Percentiles rank a stretch among this genome's conserved stretches.
Evolutionary conservation across 2,329 filamentous ascomycete species (phyloP).

Genomic region (Alternaria sp.): DNA sequence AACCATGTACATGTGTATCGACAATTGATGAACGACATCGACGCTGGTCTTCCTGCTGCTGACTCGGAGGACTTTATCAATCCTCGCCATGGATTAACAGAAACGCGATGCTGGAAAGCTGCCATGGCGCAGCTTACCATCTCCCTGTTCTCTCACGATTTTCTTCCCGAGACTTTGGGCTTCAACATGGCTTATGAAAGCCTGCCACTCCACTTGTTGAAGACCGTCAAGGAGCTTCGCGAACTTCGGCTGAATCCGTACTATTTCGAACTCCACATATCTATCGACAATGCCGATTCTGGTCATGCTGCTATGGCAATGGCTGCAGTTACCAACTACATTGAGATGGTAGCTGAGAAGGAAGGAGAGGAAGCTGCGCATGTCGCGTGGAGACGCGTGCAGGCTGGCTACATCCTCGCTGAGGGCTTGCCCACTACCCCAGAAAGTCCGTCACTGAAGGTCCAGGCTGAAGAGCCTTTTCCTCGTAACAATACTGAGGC

Average conservation of each 20-base stretch:
- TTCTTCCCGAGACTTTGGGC: constrained; percentile 61
- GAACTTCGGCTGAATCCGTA: constrained; percentile 56
- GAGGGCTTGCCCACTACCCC: constrained; percentile 35
- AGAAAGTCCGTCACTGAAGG: constrained; percentile 27
- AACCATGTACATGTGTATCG: constrained; percentile 55
- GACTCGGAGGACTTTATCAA: constrained; percentile 42
- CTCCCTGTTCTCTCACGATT: constrained; percentile 59
- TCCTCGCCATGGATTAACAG: constrained; percentile 33
- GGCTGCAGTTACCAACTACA: constrained; percentile 48
- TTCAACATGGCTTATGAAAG: constrained; percentile 62
- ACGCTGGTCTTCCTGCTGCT: constrained; percentile 43
- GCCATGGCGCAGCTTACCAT: constrained; percentile 58
- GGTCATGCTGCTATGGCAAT: constrained; percentile 61
- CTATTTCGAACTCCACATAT: constrained; percentile 61
- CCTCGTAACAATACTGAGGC: constrained; percentile 23
- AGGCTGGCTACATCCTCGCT: constrained; percentile 54
- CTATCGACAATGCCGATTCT: constrained; percentile 60
- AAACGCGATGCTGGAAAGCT: constrained; percentile 53
- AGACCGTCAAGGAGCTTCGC: constrained; percentile 54
- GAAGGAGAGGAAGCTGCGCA: constrained; percentile 43
- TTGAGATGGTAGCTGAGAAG: constrained; percentile 39
- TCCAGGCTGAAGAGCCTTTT: constrained; percentile 9
- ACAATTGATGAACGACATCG: constrained; percentile 44
- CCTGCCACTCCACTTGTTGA: constrained; percentile 52
- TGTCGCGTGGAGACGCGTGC: constrained; percentile 53